Evolutionary conservation across 495 filamentous ascomycete genomes (phyloP), one percentile per base, ranked within the genome.

Genomic region (Wilcoxina mikolae): DNA sequence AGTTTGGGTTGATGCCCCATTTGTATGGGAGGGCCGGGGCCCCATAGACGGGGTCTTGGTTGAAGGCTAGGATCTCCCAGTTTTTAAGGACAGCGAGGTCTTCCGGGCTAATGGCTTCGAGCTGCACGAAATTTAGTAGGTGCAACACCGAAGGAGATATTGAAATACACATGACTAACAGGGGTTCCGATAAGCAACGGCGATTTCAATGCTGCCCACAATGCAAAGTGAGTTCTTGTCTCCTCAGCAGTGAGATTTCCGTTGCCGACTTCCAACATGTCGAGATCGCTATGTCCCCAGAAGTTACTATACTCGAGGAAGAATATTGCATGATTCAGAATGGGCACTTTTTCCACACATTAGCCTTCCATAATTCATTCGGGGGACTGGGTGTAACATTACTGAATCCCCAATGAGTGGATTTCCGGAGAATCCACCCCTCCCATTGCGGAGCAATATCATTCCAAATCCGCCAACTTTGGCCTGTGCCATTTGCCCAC

Each of bases 231-330:
- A 0, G 73, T 71, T 24, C 71, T 64, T 2, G 70, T 72, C 59
- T 76, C 73, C 17, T 56, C 61, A 12, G 23, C 3, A 4, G 60
- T 62, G 42, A 84, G 67, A 3, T 70, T 68, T 4, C 74, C 77
- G 58, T 82, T 83, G 7, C 81, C 80, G 27, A 84, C 71, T 58
- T 84, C 82, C 0, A 84, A 72, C 81, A 83, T 83, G 60, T 85
- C 82, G 4, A 39, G 41, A 57, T 85, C 81, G 4, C 77, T 75
- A 26, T 66, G 58, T 4, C 56, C 58, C 53, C 54, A 62, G 27
- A 64, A 67, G 59, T 68, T 48, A 62, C 69, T 71, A 43, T 54
- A 54, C 18, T 57, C 28, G 15, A 62, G 29, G 3, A 23, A 51
- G 55, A 58, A 68, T 20, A 39, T 49, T 27, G 43, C 57, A 24